Conservation (phyloP, 2,329 filamentous ascomycete genomes). For the Stagonosporopsis vannaccii region DNA sequence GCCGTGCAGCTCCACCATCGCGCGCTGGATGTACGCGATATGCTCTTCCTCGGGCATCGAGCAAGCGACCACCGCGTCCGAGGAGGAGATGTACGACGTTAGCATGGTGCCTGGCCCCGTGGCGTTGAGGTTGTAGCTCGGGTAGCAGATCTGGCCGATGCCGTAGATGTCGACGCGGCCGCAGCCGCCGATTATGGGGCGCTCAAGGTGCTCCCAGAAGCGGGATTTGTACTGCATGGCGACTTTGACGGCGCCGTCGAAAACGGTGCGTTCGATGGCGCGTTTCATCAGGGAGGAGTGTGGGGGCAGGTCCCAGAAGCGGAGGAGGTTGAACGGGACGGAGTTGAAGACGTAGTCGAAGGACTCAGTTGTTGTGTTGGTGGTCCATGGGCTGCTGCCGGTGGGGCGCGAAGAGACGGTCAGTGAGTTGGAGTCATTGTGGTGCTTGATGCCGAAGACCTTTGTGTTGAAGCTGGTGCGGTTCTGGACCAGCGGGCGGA, state of each 20-base stretch:
- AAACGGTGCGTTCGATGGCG: conserved; percentile 55
- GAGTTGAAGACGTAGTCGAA: conserved; percentile 71
- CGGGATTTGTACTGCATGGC: conserved; percentile 70
- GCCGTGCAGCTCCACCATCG: conserved; percentile 70
- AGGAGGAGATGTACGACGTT: conserved; percentile 60
- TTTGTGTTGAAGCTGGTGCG: conserved; percentile 62
- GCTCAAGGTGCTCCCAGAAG: conserved; percentile 60
- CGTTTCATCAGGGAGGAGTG: conserved; percentile 56
- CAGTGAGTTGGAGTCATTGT: conserved; percentile 58
- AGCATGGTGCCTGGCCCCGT: conserved; percentile 66
- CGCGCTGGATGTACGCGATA: conserved; percentile 66
- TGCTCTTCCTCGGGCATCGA: conserved; percentile 64
- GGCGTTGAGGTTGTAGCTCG: conserved; percentile 67
- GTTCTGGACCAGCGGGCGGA: conserved; percentile 65
- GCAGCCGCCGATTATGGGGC: conserved; percentile 68
- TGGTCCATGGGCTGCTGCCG: conserved; percentile 48
- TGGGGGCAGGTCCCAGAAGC: conserved; percentile 63
- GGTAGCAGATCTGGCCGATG: conserved; percentile 68
- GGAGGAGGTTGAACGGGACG: conserved; percentile 67
- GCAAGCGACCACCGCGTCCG: conserved; percentile 51
- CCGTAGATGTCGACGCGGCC: conserved; percentile 65
- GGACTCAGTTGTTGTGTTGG: conserved; percentile 52
- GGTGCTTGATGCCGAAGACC: conserved; percentile 62
- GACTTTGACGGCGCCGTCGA: conserved; percentile 59
- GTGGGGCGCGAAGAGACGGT: conserved; percentile 59